Evolutionary conservation across 805 yeast genomes (phyloP), one percentile per base, ranked within the genome.

Genomic region (Lipomyces yamanashiensis): DNA sequence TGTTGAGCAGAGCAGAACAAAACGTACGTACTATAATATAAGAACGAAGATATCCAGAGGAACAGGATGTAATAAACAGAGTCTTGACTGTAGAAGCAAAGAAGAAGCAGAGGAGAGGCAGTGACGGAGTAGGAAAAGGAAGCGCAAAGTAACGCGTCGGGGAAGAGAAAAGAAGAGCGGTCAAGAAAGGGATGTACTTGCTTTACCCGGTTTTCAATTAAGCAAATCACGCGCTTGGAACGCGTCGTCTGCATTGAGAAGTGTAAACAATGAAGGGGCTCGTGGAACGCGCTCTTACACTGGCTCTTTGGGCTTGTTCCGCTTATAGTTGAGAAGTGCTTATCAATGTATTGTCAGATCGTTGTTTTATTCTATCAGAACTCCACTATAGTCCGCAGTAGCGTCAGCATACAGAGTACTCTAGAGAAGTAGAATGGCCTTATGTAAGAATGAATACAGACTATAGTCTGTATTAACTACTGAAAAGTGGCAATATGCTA

Each of bases 241-340:
- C 53, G 53, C 53, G 53, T 49, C 21, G 23, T 10, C 19, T 34
- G 53, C 53, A 33, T 40, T 12, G 21, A n/a, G 21, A 19, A 45
- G 12, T 19, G 12, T 13, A n/a, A n/a, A 43, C 9, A n/a, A 13
- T 43, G 15, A 43, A 4, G 47, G 47, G 21, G 47, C 13, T 43
- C 3, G 47, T 43, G 19, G n/a, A 43, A 19, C 47, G 47, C 47
- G 19, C 13, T 17, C 21, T 28, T 28, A 5, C 28, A 2, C 28
- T 28, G 2, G 28, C 5, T 28, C 28, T 28, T 2, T 5, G 28
- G 28, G 5, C 28, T 28, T 28, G 28, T 28, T 28, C 5, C 5
- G 28, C 28, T 28, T 2, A 28, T 28, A 28, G 28, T 5, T 5
- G 28, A 5, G 28, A 28, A 28, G 2, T 28, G 28, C 28, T 28